Evolutionary conservation across 2,329 filamentous ascomycete genomes (phyloP).

Genomic region (Elsinoe perseae): DNA sequence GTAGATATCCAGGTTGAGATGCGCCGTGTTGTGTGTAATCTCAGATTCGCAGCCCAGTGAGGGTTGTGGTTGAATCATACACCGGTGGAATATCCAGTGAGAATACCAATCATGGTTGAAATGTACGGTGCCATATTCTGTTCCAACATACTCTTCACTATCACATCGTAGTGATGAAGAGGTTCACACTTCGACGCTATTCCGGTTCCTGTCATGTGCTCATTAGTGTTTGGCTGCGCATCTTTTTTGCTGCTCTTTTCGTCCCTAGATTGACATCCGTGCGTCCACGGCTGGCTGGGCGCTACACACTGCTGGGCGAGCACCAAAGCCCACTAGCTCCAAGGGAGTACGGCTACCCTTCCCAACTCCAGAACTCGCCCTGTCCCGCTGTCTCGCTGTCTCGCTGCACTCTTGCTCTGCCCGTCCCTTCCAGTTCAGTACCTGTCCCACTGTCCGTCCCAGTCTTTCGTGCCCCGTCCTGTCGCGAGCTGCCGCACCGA

Average conservation of each 20-base stretch:
- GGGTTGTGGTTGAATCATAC: neutral
- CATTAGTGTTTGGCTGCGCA: conserved; percentile 8
- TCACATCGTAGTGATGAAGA: neutral
- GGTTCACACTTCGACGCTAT: conserved; percentile 4
- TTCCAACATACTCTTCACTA: neutral
- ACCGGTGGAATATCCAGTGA: neutral
- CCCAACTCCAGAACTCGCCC: neutral
- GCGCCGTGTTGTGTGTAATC: conserved; percentile 5
- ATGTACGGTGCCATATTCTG: neutral
- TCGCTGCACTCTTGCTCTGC: neutral
- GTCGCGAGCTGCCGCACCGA: neutral
- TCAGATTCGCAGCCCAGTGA: neutral
- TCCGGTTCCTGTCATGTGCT: conserved; percentile 9
- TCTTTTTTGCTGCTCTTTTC: neutral
- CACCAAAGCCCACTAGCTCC: neutral
- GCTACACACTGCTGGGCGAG: neutral
- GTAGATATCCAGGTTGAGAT: conserved; percentile 2
- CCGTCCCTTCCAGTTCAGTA: neutral
- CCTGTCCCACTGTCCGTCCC: no score
- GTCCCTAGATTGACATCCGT: neutral
- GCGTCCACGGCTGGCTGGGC: neutral
- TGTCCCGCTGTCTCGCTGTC: neutral
- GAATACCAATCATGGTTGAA: neutral
- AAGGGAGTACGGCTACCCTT: neutral
- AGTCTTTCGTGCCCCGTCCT: no score